A percentile compares a stretch with the other conserved stretches of the same genome.
These are phyloP conservation scores for Tremella yokohamensis DNA, from an alignment of 768 basidiomycete species.

Conservation along the genomic window DNA sequence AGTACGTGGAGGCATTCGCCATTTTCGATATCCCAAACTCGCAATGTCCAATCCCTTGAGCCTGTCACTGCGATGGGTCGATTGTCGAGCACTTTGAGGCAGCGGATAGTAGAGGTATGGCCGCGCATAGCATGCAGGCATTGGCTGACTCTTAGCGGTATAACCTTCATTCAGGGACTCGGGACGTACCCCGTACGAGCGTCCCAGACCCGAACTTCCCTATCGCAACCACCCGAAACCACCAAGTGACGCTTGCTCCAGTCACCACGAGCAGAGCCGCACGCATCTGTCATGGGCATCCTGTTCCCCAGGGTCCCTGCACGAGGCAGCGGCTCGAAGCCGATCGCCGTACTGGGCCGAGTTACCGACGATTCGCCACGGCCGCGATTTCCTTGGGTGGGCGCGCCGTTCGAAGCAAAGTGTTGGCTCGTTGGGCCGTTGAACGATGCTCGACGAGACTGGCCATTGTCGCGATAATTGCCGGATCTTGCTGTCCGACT, in stretches of 20 bases:
- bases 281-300: conserved; percentile 55
- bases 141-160: conserved; percentile 49
- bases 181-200: conserved; percentile 70
- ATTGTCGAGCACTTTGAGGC: conserved; percentile 78
- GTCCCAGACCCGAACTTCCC: conserved; percentile 89
- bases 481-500: not conserved
- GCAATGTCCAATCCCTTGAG: conserved; percentile 76
- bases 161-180: too few species aligned
- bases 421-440: conserved; percentile 11
- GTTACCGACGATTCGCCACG: too few species aligned
- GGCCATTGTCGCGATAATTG: conserved; percentile 28
- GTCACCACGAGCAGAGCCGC: conserved; percentile 67
- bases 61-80: conserved; percentile 86
- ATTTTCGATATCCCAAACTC: conserved; percentile 89
- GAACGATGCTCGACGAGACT: conserved; percentile 25
- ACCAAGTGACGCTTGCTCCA: conserved; percentile 82
- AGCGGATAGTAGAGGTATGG: conserved; percentile 86
- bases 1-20: conserved; percentile 61
- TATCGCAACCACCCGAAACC: conserved; percentile 90
- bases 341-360: too few species aligned
- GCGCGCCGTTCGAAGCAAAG: conserved; percentile 7
- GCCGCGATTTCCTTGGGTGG: not conserved
- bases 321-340: not conserved
- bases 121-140: conserved; percentile 77
- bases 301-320: conserved; percentile 13